These are phyloP conservation scores for Juglanconis juglandina DNA, from an alignment of 2,329 filamentous ascomycete species.

Conservation along the genomic window DNA sequence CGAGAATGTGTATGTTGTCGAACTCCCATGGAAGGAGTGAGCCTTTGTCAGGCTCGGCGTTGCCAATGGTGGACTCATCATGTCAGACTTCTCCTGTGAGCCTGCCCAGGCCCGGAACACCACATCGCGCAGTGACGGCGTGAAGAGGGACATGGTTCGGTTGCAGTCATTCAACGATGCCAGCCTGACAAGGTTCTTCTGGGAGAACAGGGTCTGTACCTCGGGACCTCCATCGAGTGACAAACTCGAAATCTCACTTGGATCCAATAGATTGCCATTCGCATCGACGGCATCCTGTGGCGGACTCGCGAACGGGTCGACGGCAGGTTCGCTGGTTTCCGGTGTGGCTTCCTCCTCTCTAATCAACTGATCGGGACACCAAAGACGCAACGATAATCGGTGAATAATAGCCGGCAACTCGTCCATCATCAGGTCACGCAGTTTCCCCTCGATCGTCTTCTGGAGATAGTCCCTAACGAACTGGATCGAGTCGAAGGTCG, in stretches of 20 bases:
- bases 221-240: slow-evolving; percentile 77
- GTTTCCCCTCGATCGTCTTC: slow-evolving; percentile 88
- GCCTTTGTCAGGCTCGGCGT: slow-evolving; percentile 58
- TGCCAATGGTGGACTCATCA: slow-evolving; percentile 43
- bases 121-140: slow-evolving; percentile 82
- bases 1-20: slow-evolving; percentile 69
- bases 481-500: slow-evolving; percentile 97
- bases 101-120: slow-evolving; percentile 92
- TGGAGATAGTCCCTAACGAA: slow-evolving; percentile 97
- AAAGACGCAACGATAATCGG: slow-evolving; percentile 79
- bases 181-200: slow-evolving; percentile 85
- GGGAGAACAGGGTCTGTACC: slow-evolving; percentile 85
- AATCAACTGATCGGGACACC: slow-evolving; percentile 80
- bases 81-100: slow-evolving; percentile 66
- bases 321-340: slow-evolving; percentile 53
- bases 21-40: slow-evolving; percentile 57
- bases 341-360: slow-evolving; percentile 59
- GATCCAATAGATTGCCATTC: slow-evolving; percentile 72
- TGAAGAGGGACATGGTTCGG: slow-evolving; percentile 85
- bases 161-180: slow-evolving; percentile 84
- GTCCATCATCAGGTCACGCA: slow-evolving; percentile 95
- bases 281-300: slow-evolving; percentile 80
- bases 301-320: slow-evolving; percentile 79
- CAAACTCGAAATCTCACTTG: slow-evolving; percentile 70
- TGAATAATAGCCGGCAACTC: slow-evolving; percentile 96